These are phyloP conservation scores for Hypomontagnella submonticulosa DNA, from an alignment of 495 filamentous ascomycete species.

Conservation along the genomic window DNA sequence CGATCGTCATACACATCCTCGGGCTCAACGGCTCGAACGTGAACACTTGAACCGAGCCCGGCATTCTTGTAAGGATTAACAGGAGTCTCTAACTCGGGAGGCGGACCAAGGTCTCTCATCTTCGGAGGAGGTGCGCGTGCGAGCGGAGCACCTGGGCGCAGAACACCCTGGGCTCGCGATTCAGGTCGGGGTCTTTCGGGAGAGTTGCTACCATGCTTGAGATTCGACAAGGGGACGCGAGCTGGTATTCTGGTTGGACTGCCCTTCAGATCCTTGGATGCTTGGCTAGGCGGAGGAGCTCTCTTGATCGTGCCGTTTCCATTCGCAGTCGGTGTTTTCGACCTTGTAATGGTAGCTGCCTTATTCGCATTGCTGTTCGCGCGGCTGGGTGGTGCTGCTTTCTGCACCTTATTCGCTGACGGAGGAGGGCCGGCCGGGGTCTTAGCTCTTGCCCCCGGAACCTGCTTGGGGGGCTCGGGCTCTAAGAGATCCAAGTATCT, in stretches of 20 bases:
- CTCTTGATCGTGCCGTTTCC: constrained; percentile 45
- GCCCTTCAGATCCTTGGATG: constrained; percentile 47
- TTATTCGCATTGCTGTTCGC: constrained; percentile 53
- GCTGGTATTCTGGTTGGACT: constrained; percentile 86
- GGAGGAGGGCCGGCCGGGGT: constrained; percentile 75
- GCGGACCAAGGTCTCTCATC: constrained; percentile 81
- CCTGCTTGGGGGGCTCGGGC: constrained; percentile 68
- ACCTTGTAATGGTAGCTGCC: constrained; percentile 61
- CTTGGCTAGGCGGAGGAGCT: constrained; percentile 38
- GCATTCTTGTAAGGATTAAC: constrained; percentile 68
- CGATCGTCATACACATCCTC: constrained; percentile 88
- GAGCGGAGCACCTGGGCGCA: constrained; percentile 58
- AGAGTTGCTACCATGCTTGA: constrained; percentile 84
- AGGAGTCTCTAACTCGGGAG: constrained; percentile 73
- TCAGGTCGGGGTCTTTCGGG: constrained; percentile 74
- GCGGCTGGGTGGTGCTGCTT: constrained; percentile 54
- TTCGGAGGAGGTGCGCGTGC: constrained; percentile 80
- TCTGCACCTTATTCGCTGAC: constrained; percentile 55
- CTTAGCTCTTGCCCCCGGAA: constrained; percentile 76
- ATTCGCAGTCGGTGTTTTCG: constrained; percentile 72
- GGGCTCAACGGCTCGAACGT: constrained; percentile 79
- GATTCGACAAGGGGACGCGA: constrained; percentile 80
- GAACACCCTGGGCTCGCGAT: constrained; percentile 51
- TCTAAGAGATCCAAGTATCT: constrained; percentile 85
- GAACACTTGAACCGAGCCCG: constrained; percentile 71